phyloP scores from a whole-genome alignment of 2,329 filamentous ascomycete genomes.

The Leptographium wingfieldii region DNA sequence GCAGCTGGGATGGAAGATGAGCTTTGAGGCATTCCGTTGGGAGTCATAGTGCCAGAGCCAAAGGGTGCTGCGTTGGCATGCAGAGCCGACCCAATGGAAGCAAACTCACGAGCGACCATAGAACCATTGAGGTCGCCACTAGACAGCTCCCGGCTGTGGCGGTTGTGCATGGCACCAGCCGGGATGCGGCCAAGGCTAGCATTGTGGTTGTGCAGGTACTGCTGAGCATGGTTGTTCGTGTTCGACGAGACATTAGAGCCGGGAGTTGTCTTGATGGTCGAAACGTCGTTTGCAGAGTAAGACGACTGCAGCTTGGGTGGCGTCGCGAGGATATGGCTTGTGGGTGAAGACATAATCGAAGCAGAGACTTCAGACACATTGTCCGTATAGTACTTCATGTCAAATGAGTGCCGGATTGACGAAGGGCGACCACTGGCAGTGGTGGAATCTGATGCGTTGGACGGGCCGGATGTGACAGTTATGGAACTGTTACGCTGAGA shows the following conservation, averaged over 20 bases:
- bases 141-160: slow-evolving; percentile 63
- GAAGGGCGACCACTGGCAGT: slow-evolving; percentile 34
- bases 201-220: slow-evolving; percentile 65
- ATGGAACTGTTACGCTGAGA: slow-evolving; percentile 23
- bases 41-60: slow-evolving; percentile 44
- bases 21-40: slow-evolving; percentile 14
- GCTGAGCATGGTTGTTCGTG: slow-evolving; percentile 47
- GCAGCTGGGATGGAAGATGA: slow-evolving; percentile 13
- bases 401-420: slow-evolving; percentile 46
- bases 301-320: slow-evolving; percentile 73
- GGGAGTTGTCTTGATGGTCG: slow-evolving; percentile 63
- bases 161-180: slow-evolving; percentile 48
- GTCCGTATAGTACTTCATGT: slow-evolving; percentile 39
- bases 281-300: slow-evolving; percentile 80
- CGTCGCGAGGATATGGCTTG: slow-evolving; percentile 42
- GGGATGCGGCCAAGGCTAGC: slow-evolving; percentile 72
- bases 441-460: slow-evolving; percentile 27
- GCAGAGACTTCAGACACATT: slow-evolving; percentile 26
- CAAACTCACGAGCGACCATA: slow-evolving; percentile 34
- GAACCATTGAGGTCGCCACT: slow-evolving; percentile 26
- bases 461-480: slow-evolving; percentile 24
- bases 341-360: slow-evolving; percentile 32
- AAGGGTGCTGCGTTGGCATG: slow-evolving; percentile 74
- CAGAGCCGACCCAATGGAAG: slow-evolving; percentile 56
- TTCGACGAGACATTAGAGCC: slow-evolving; percentile 31